Conservation (phyloP, 371 early-diverging fungal species). For the Quaeritorhiza haematococci region DNA sequence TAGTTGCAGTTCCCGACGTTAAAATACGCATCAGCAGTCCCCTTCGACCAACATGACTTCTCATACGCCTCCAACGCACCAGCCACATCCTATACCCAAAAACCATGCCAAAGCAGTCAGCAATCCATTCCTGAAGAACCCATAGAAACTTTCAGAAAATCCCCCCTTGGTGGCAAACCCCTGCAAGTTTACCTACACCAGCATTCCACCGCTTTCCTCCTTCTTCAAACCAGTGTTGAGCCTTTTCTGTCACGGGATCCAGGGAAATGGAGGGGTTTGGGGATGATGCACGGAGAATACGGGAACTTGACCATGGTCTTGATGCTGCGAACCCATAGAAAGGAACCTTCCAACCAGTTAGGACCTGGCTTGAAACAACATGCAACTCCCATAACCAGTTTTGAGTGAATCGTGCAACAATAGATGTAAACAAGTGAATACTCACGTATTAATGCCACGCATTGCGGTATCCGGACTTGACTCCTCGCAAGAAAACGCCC, state of each 20-base stretch:
- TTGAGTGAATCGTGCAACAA: too few species aligned
- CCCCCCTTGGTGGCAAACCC: neutral
- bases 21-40: conserved; percentile 60
- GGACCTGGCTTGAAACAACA: too few species aligned
- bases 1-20: conserved; percentile 77
- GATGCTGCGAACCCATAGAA: too few species aligned
- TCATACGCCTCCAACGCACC: conserved; percentile 17
- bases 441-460: too few species aligned
- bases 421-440: too few species aligned
- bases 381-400: too few species aligned
- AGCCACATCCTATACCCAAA: conserved; percentile 5
- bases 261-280: neutral
- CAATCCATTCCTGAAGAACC: neutral
- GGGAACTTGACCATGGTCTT: too few species aligned
- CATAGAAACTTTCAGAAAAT: neutral
- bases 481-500: too few species aligned
- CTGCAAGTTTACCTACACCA: conserved; percentile 12
- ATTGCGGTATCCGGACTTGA: too few species aligned
- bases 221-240: conserved; percentile 18
- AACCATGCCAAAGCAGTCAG: neutral
- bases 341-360: too few species aligned
- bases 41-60: conserved; percentile 12
- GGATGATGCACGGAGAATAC: too few species aligned
- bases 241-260: conserved; percentile 6
- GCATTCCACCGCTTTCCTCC: conserved; percentile 19